Evolutionary conservation across 164 flowering plant species (phyloP), one percentile per base, ranked within the genome.

Genomic region (Saururus chinensis): DNA sequence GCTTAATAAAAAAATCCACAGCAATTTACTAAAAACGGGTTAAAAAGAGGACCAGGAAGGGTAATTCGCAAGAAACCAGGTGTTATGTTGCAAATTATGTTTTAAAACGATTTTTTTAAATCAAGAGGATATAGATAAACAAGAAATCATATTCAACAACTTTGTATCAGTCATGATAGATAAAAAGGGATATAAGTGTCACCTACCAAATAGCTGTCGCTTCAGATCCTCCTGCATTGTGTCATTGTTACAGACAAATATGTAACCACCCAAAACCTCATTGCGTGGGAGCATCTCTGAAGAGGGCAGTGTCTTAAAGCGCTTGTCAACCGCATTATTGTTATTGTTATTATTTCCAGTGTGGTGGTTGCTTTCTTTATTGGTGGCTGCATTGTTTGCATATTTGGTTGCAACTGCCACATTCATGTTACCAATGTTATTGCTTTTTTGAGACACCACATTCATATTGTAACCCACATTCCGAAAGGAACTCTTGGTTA

Each of bases 221-320:
- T 84, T 89, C 42, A 93, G 69, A 68, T 93, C 96, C 71, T 89
- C 96, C 77, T 82, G 86, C 96, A 89, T 89, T 26, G 96, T 89
- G 65, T 89, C 96, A 76, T 87, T 92, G 86, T 92, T 92, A 65
- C 98, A 92, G 8, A 92, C 98, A 71, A 92, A 92, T 63, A 93
- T 89, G 79, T 93, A 93, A n/a, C 98, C 98, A 19, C 98, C 98
- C 62, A 93, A 90, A 51, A 83, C 83, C 73, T 89, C 97, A 77
- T 89, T 80, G 56, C 97, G 69, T 4, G 98, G 98, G 10, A 93
- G 89, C 24, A 84, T 87, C 79, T 93, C 98, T 23, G 98, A 76
- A 4, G 88, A 81, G 59, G 97, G 98, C 79, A 93, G 68, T 7
- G 97, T 89, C 83, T 89, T 93, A 78, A 93, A 93, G 76, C 98